Evolutionary conservation across 2,329 filamentous ascomycete genomes (phyloP).

Genomic region (Fusarium acutatum): DNA sequence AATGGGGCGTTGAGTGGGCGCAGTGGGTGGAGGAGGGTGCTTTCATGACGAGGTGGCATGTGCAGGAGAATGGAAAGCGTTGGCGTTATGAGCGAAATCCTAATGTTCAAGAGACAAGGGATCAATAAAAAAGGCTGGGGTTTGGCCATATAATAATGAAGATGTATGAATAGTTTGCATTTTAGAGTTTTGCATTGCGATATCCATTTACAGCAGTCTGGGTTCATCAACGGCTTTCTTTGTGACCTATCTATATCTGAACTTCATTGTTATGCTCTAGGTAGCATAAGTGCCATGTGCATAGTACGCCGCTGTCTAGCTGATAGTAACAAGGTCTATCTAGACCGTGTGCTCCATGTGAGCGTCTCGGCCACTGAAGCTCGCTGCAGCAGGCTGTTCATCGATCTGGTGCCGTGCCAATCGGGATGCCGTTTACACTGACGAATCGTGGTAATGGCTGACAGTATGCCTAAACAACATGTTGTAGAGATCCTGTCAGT

Average conservation of each 20-base stretch:
- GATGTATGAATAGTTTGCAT: not conserved
- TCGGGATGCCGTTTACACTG: accelerated
- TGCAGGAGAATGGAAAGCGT: slow-evolving; percentile 47
- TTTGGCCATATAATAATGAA: no score
- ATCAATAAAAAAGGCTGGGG: not conserved
- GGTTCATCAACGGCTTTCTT: not conserved
- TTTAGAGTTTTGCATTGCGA: not conserved
- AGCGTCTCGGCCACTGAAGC: not conserved
- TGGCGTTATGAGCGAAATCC: slow-evolving; percentile 41
- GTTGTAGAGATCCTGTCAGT: no score
- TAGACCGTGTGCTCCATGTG: not conserved
- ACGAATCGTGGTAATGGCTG: not conserved
- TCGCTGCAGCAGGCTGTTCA: not conserved
- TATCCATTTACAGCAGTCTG: not conserved
- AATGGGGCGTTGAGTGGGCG: slow-evolving; percentile 39
- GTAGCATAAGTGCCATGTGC: no score
- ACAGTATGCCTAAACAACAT: no score
- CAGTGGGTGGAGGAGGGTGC: slow-evolving; percentile 46
- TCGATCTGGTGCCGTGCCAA: not conserved
- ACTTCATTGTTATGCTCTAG: not conserved
- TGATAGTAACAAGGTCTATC: not conserved
- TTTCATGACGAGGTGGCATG: slow-evolving; percentile 46
- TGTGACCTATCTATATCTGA: not conserved
- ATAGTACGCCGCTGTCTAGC: not conserved
- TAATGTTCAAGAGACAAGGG: not conserved